A percentile compares a stretch with the other conserved stretches of the same genome.
Conservation (phyloP, 345 rosid species). For the Arabidopsis arenosa region DNA sequence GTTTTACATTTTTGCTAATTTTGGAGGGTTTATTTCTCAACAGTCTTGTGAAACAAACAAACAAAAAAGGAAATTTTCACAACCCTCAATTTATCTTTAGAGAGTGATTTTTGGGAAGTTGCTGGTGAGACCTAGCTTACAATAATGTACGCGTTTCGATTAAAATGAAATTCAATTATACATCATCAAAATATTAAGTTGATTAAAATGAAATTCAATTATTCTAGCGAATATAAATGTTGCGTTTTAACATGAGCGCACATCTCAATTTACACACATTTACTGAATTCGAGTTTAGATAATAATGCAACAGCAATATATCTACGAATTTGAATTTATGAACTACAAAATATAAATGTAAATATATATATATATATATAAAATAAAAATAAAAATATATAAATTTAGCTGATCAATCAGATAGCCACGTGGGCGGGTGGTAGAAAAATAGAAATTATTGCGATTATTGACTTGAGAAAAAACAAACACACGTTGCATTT, state of each 20-base stretch:
- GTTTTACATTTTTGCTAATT: constrained; percentile 35
- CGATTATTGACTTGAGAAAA: constrained; percentile 13
- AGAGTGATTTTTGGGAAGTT: constrained; percentile 26
- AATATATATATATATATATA: too few relatives aligned
- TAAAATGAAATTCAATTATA: neutral
- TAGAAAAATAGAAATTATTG: constrained; percentile 31
- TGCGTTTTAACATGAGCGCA: neutral
- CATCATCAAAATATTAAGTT: neutral
- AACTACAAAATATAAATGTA: neutral
- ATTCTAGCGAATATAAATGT: too few relatives aligned
- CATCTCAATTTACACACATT: neutral
- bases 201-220: neutral
- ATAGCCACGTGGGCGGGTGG: constrained; percentile 31
- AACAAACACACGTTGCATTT: constrained; percentile 37
- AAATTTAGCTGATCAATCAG: neutral
- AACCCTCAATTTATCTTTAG: constrained; percentile 24
- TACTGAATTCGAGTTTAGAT: neutral
- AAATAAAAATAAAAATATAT: too few relatives aligned
- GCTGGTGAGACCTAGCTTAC: constrained; percentile 8
- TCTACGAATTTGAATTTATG: neutral
- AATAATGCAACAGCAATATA: neutral
- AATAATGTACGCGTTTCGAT: neutral
- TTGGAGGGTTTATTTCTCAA: constrained; percentile 22
- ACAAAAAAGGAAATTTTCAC: neutral
- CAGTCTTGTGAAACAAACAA: constrained; percentile 37